Percentiles rank a stretch among this genome's conserved stretches.
Conservation (phyloP, 2,329 filamentous ascomycete genomes). For the Penicillium sp. region DNA sequence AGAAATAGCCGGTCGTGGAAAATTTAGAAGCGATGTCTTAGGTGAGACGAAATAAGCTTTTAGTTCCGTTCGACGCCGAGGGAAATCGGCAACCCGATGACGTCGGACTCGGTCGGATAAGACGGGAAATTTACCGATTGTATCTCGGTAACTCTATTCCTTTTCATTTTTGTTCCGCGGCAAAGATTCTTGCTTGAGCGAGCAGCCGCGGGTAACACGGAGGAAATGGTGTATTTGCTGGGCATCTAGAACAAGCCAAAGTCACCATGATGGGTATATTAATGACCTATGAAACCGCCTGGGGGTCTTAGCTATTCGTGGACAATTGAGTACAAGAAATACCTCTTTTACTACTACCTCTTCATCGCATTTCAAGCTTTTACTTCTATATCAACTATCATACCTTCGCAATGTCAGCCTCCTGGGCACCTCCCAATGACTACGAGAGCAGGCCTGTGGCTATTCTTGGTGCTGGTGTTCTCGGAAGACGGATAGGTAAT, state of each 20-base stretch:
- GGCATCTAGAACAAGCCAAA: not conserved
- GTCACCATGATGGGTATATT: not conserved
- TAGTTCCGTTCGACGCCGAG: not conserved
- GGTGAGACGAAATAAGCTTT: not conserved
- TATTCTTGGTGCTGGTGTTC: slow-evolving; percentile 48
- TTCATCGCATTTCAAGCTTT: not conserved
- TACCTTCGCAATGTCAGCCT: not conserved
- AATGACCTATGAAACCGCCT: not conserved
- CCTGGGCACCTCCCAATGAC: slow-evolving; percentile 32
- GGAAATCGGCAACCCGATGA: not conserved
- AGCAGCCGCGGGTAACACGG: not conserved
- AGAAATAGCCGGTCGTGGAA: too few species aligned
- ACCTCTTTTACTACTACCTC: not conserved
- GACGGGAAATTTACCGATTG: not conserved
- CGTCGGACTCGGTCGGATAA: not conserved
- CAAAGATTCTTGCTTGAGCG: not conserved
- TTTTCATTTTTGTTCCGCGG: not conserved
- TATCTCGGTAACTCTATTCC: not conserved
- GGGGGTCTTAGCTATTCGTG: not conserved
- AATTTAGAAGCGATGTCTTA: not conserved
- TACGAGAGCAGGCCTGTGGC: slow-evolving; percentile 44
- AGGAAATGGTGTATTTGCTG: not conserved
- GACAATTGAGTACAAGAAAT: not conserved
- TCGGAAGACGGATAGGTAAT: slow-evolving; percentile 39
- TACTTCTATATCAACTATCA: not conserved